These are phyloP conservation scores for Globomyces pollinis-pini DNA, from an alignment of 192 early-diverging fungal genomes.

Conservation along the genomic window DNA sequence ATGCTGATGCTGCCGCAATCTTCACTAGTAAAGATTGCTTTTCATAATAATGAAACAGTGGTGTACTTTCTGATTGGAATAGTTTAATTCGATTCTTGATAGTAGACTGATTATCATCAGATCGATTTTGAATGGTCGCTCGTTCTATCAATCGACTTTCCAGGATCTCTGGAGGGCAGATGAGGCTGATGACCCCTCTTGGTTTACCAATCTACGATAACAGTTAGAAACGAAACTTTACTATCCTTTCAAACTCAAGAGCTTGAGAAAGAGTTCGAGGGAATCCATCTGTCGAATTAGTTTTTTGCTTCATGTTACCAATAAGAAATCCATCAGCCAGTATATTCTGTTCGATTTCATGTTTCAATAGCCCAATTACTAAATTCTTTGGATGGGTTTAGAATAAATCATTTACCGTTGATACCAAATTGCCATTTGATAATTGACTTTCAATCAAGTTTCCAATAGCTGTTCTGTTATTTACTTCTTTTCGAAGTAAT, in stretches of 20 bases:
- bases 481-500: slow-evolving; percentile 46
- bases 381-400: not conserved
- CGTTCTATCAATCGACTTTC: slow-evolving; percentile 46
- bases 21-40: slow-evolving; percentile 16
- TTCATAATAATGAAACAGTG: slow-evolving; percentile 41
- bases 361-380: slow-evolving; percentile 6
- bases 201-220: slow-evolving; percentile 7
- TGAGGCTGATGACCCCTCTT: slow-evolving; percentile 24
- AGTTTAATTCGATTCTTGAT: slow-evolving; percentile 45
- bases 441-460: slow-evolving; percentile 31
- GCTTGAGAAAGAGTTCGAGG: slow-evolving; percentile 54
- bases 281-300: no score
- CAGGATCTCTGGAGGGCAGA: slow-evolving; percentile 42
- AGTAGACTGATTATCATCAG: slow-evolving; percentile 52
- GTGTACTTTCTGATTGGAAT: slow-evolving; percentile 39
- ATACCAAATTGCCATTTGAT: slow-evolving; percentile 55
- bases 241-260: slow-evolving; percentile 26
- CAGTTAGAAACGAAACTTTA: not conserved
- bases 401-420: slow-evolving; percentile 26
- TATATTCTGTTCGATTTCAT: slow-evolving; percentile 14
- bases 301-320: no score
- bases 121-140: slow-evolving; percentile 43
- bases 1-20: slow-evolving; percentile 21
- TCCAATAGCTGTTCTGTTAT: slow-evolving; percentile 34
- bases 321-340: slow-evolving; percentile 12